Base-by-base conservation (phyloP, 1,284 basidiomycete species). In the Heterobasidion irregulare region DNA sequence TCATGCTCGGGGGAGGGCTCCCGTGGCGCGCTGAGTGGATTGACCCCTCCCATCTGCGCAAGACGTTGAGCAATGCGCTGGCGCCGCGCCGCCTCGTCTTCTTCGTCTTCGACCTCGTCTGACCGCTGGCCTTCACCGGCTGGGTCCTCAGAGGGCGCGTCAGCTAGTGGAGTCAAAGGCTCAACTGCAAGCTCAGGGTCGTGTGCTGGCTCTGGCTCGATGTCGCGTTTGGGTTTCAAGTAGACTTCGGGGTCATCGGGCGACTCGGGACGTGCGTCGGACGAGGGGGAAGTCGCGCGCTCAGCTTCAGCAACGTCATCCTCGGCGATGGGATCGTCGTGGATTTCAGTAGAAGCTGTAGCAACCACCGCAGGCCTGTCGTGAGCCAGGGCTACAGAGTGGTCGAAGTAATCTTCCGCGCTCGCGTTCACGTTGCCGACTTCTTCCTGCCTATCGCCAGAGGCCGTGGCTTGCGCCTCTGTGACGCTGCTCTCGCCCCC, bases 1-100 rank as follows among this genome's bases (percentile, higher is more conserved):
- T 16, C 74, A 47, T 26, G 26, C 26, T 5, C 26, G 4, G 26
- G 4, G 26, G 19, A 8, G 45, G 34, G 44, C 10, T 16, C 70
- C 53, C 72, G 68, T 8, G 70, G 70, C 0, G 69, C 69, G 15
- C 76, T 72, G 57, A 84, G 76, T 1, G 83, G 80, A 63, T 85
- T 86, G 62, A 84, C 70, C 26, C 79, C 86, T 10, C 84, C 85
- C 72, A 80, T 82, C 68, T 82, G 80, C 2, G 79, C 79, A 46
- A 86, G 64, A 49, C 75, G 77, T 59, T 82, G 83, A n/a, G 82
- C 78, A 41, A 85, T 77, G 55, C 79, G 78, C 60, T 75, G 75
- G 38, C 77, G 75, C 38, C 79, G 77, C 4, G 74, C 68, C 35
- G 65, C 73, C 58, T 79, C 82, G 35, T 81, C 82, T 56, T 81